Evolutionary conservation across 345 rosid genomes (phyloP).

Genomic region (Balakata baccata): DNA sequence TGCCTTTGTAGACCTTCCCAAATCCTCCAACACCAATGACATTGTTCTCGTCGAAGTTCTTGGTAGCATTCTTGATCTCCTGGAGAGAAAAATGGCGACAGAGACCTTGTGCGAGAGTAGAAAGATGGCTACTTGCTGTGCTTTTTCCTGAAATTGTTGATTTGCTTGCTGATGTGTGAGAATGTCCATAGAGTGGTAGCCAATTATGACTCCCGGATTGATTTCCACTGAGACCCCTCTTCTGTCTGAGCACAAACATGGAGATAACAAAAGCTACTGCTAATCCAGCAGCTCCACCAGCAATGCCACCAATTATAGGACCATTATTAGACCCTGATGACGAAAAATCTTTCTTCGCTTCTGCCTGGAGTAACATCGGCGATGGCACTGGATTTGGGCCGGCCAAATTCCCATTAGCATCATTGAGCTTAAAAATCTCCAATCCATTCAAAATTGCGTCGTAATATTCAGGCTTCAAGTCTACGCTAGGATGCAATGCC

Average conservation of each 20-base stretch:
- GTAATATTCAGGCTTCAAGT: conserved; percentile 24
- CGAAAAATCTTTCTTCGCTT: conserved; percentile 10
- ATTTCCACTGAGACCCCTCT: conserved; percentile 3
- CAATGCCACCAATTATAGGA: conserved; percentile 19
- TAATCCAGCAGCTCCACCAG: conserved; percentile 20
- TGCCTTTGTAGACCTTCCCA: conserved; percentile 33
- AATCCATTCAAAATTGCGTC: conserved; percentile 27
- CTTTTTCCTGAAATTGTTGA: conserved; percentile 37
- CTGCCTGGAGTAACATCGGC: conserved; percentile 9
- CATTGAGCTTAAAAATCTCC: conserved; percentile 27
- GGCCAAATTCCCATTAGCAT: conserved; percentile 17
- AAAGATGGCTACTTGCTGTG: conserved; percentile 22
- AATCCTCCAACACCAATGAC: conserved; percentile 37
- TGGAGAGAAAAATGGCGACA: conserved; percentile 31
- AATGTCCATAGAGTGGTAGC: conserved; percentile 43
- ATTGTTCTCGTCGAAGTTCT: conserved; percentile 22
- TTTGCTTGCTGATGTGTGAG: conserved; percentile 30
- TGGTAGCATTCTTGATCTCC: conserved; percentile 28
- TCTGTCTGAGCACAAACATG: conserved; percentile 14
- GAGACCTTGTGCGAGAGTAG: conserved; percentile 25
- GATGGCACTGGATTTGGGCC: conserved; percentile 30
- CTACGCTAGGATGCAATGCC: conserved; percentile 24
- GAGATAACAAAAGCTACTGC: conserved; percentile 14
- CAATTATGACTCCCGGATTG: conserved; percentile 16
- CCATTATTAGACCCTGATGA: conserved; percentile 10